phyloP scores from a whole-genome alignment of 2,329 filamentous ascomycete genomes.

The Aspergillus ibericus region DNA sequence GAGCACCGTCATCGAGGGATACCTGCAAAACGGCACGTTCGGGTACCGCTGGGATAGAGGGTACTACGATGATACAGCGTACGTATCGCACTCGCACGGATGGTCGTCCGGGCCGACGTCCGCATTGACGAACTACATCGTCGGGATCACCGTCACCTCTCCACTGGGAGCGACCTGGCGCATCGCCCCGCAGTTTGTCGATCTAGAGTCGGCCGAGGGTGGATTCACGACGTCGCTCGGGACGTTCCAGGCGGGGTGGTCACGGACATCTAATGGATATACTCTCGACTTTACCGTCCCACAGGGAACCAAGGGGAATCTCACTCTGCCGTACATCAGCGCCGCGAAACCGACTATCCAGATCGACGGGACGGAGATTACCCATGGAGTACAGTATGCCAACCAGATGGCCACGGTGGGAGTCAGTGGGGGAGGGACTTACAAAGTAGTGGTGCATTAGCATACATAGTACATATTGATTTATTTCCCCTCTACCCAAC shows the following conservation, averaged over 20 bases:
- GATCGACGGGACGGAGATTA: conserved; percentile 24
- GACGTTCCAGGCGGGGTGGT: conserved; percentile 24
- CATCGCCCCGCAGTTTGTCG: conserved; percentile 47
- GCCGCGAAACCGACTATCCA: conserved; percentile 25
- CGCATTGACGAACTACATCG: conserved; percentile 46
- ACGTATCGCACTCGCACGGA: conserved; percentile 46
- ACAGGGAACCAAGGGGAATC: conserved; percentile 20
- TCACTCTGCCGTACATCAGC: conserved; percentile 25
- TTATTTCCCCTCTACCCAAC: background rate
- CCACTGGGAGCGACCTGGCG: conserved; percentile 45
- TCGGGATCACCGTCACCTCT: conserved; percentile 45
- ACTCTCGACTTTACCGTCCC: conserved; percentile 24
- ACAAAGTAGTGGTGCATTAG: conserved; percentile 22
- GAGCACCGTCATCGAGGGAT: conserved; percentile 61
- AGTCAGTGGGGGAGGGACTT: conserved; percentile 23
- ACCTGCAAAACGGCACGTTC: conserved; percentile 56
- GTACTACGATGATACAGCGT: conserved; percentile 51
- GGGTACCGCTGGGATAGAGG: conserved; percentile 56
- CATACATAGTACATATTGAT: background rate
- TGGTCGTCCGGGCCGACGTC: conserved; percentile 47
- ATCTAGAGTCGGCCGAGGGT: conserved; percentile 44
- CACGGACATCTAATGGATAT: conserved; percentile 17
- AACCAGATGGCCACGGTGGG: conserved; percentile 22
- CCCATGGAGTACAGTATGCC: conserved; percentile 18
- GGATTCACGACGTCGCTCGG: conserved; percentile 51